Evolutionary conservation across 495 filamentous ascomycete genomes (phyloP), one percentile per base, ranked within the genome.

Genomic region (Geoglossum glabrum): DNA sequence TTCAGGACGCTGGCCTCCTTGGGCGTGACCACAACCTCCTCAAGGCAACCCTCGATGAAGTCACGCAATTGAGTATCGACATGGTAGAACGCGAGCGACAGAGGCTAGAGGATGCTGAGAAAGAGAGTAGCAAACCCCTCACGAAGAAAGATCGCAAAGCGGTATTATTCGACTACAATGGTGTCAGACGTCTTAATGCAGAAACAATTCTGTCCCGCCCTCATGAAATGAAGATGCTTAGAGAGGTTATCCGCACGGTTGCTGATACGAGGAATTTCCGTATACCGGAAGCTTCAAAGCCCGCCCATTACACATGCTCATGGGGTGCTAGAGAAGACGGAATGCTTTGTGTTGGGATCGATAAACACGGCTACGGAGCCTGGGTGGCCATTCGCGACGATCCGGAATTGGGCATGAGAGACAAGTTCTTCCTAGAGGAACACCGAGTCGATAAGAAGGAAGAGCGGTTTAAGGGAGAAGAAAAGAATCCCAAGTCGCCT

Each of bases 71-170:
- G 61, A 86, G 83, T 28, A 71, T 77, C 11, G 73, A 75, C 51
- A 73, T 87, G 5, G 78, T 89, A 15, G 75, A 79, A 50, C 85
- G 87, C 52, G 86, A 93, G 45, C 66, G 74, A 15, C 70, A 74
- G 6, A 72, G 76, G 57, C 68, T 84, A 21, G 76, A 79, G 28
- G 74, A 74, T 2, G 66, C 81, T 51, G 82, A 87, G 69, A 78
- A 79, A 51, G 76, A 80, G 56, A 73, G 79, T 0, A 83, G 84
- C 64, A 86, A 87, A 64, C 76, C 81, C 8, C 61, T 85, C 3
- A 94, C 90, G 0, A 96, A 96, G 72, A 98, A 97, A 65, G 90
- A 97, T 65, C 87, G 85, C 68, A 97, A 97, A 64, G 90, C 93
- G 0, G 87, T 96, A 19, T 72, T 97, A 45, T 95, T 99, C 61